A percentile compares a stretch with the other conserved stretches of the same genome.
Conservation (phyloP, 495 filamentous ascomycete species). For the Pyrenopolyporus hunteri region DNA sequence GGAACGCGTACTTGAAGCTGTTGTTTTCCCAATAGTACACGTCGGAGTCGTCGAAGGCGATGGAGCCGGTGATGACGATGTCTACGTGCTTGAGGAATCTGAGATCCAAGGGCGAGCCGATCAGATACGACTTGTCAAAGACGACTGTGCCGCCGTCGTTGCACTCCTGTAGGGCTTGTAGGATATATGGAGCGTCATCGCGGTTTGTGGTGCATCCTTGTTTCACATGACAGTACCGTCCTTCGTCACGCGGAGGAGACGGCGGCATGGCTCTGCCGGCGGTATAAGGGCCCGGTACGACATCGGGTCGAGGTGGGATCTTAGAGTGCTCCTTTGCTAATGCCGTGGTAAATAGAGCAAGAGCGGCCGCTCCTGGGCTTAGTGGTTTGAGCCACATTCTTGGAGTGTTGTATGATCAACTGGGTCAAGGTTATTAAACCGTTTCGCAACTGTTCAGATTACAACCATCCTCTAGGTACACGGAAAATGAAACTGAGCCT, state of each 20-base stretch:
- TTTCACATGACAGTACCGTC: slow-evolving; percentile 27
- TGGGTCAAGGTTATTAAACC: background rate
- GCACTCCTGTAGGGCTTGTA: slow-evolving; percentile 64
- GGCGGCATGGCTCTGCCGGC: slow-evolving; percentile 11
- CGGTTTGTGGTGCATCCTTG: slow-evolving; percentile 8
- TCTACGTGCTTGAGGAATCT: slow-evolving; percentile 69
- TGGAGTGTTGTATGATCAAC: background rate
- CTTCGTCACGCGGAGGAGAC: slow-evolving; percentile 21
- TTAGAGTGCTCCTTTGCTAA: background rate
- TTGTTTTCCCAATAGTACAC: slow-evolving; percentile 41
- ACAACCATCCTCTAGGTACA: background rate
- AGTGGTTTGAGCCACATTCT: slow-evolving; percentile 15
- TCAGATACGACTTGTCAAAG: slow-evolving; percentile 62
- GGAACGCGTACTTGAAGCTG: slow-evolving; percentile 41
- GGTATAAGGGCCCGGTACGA: slow-evolving; percentile 22
- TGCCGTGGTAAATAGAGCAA: slow-evolving; percentile 3
- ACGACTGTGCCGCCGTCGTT: slow-evolving; percentile 72
- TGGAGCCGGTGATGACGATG: slow-evolving; percentile 46
- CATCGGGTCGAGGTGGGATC: slow-evolving; percentile 29
- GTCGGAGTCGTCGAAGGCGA: slow-evolving; percentile 35
- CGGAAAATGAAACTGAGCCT: background rate
- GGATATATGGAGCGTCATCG: slow-evolving; percentile 65
- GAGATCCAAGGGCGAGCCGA: slow-evolving; percentile 69
- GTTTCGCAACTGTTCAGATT: background rate
- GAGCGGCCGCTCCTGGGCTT: background rate